Base-by-base conservation (phyloP, 1,284 basidiomycete genomes). In the Mycena citricolor region DNA sequence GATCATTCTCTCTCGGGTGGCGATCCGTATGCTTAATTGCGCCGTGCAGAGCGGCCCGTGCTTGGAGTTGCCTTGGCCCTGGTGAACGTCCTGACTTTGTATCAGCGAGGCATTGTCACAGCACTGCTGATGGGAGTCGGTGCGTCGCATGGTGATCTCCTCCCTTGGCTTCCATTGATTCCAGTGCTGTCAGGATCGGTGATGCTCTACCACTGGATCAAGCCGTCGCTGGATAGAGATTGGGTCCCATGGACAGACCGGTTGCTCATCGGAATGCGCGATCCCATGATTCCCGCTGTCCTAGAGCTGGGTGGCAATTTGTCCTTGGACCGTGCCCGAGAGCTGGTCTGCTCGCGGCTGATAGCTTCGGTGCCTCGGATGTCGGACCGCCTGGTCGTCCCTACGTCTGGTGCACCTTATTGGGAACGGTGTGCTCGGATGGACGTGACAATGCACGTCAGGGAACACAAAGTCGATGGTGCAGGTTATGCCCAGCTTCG, bases 261-360 rank as follows among this genome's bases (percentile, higher is more conserved):
- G n/a, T 39, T 44, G 13, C 42, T 42, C 33, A 47, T 47, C 29
- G 44, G 44, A 16, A 34, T 47, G 44, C 39, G 44, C n/a, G 32
- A 47, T 31, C 28, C 44, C 8, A 39, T 46, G 44, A 46, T 46
- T 13, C 38, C 44, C 7, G 31, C 44, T 16, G 36, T 32, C 5
- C 34, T 47, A 19, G 44, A 47, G 29, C 38, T 47, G n/a, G 44
- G 28, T 8, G 38, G 8, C 2, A 4, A 32, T 8, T 33, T 41
- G 20, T 7, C 44, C 12, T 34, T 47, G 8, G 19, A 21, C 4
- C 22, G 32, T 13, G 25, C 29, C 38, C 28, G 23, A 21, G 23
- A 10, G 4, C 39, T 47, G 33, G 19, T 46, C 32, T 22, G 20
- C 8, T n/a, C 26, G 2, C 44, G 39, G 20, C 32, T 47, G 21